Percentiles rank a stretch among this genome's conserved stretches.
Evolutionary conservation across 164 flowering plant genomes (phyloP).

Genomic region (Taxillus chinensis): DNA sequence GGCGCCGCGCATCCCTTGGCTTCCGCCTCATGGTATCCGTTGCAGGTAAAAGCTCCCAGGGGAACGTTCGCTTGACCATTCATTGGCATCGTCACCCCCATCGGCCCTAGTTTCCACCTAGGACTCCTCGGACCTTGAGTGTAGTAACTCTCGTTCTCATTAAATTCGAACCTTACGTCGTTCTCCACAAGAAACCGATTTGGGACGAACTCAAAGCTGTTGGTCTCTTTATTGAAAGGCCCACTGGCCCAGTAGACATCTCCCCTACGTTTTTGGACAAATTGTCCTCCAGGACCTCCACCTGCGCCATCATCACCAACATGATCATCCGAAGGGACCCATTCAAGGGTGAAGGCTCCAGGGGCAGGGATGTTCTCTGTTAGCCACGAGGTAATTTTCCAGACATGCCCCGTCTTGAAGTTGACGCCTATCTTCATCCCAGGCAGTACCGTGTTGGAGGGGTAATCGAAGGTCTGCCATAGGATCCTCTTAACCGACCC

Average conservation of each 20-base stretch:
- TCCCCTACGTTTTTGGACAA: neutral
- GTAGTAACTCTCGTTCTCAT: slow-evolving; percentile 3
- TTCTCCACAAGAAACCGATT: neutral
- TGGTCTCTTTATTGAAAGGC: neutral
- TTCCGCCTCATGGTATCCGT: neutral
- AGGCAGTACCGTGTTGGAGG: slow-evolving; percentile 25
- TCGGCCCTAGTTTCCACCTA: too few species aligned
- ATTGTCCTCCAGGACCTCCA: neutral
- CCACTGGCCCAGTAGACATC: slow-evolving; percentile 6
- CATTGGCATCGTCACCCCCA: too few species aligned
- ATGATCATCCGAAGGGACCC: slow-evolving; percentile 9
- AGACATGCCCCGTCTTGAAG: slow-evolving; percentile 9
- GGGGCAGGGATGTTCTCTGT: slow-evolving; percentile 7
- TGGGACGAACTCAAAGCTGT: neutral
- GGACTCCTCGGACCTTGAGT: neutral
- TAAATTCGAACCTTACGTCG: neutral
- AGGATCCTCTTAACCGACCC: slow-evolving; percentile 10
- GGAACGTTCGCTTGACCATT: too few species aligned
- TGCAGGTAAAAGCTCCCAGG: too few species aligned
- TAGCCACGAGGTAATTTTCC: slow-evolving; percentile 20
- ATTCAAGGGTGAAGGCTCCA: slow-evolving; percentile 18
- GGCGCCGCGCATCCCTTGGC: neutral
- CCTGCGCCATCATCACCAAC: too few species aligned
- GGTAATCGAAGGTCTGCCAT: slow-evolving; percentile 38
- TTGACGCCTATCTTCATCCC: slow-evolving; percentile 26